A percentile compares a stretch with the other conserved stretches of the same genome.
Evolutionary conservation across 1,139 yeast genomes (phyloP).

Genomic region (Saccharomyces hybrid): DNA sequence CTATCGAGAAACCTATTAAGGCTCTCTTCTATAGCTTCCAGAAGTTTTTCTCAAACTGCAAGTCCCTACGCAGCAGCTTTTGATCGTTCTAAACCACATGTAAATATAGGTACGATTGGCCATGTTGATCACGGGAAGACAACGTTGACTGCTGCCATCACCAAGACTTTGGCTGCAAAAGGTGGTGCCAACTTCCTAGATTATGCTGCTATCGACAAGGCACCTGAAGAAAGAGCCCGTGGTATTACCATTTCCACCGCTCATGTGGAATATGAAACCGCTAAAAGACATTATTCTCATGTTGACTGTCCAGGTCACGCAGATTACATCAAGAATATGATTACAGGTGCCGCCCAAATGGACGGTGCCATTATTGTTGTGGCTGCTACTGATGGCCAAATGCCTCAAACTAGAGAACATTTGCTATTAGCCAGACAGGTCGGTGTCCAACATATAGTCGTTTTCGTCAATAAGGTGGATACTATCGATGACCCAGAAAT

Average conservation of each 20-base stretch:
- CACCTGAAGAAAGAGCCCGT: constrained; percentile 99
- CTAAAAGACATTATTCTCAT: constrained; percentile 88
- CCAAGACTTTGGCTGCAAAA: constrained; percentile 78
- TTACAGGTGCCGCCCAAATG: constrained; percentile 99
- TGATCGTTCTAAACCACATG: constrained; percentile 90
- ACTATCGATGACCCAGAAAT: constrained; percentile 97
- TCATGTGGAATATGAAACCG: constrained; percentile 92
- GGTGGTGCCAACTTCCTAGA: constrained; percentile 95
- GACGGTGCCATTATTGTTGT: constrained; percentile 99
- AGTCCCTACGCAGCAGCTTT: constrained; percentile 51
- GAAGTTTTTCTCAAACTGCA: constrained; percentile 8
- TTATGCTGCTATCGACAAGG: constrained; percentile 89
- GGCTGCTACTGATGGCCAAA: constrained; percentile 98
- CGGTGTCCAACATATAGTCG: constrained; percentile 96
- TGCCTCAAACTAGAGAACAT: constrained; percentile 99
- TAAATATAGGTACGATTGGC: constrained; percentile 90
- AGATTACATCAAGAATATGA: constrained; percentile 97
- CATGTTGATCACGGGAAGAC: constrained; percentile 99
- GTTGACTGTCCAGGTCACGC: constrained; percentile 99
- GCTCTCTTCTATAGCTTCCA: constrained; percentile 1
- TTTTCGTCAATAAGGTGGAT: constrained; percentile 95
- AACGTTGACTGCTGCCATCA: constrained; percentile 95
- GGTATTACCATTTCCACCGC: constrained; percentile 98
- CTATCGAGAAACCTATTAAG: background rate
- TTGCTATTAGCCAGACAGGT: constrained; percentile 97